Base-by-base conservation (phyloP, 1,139 yeast genomes). In the Lodderomyces pseudojiufengensis region DNA sequence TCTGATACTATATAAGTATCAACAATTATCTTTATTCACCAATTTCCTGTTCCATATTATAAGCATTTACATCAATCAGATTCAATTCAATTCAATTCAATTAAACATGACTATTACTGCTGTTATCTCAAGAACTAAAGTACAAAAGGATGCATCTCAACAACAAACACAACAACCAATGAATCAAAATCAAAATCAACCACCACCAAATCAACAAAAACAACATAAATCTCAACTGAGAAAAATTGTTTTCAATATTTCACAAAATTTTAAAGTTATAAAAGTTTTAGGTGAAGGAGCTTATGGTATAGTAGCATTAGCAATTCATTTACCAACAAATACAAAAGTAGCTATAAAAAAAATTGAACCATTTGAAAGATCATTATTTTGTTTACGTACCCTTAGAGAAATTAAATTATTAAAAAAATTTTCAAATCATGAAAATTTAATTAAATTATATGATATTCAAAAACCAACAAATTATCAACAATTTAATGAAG, bases 221-320 rank as follows among this genome's bases (percentile, higher is more conserved):
- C 33, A 24, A 18, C 24, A 24, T 9, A 23, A n/a, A 25, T 10
- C 11, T 21, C 11, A 24, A 9, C 29, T 26, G 30, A 33, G 84
- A 38, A 76, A 77, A 43, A 76, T 84, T 36, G 75, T 90, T 13
- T 90, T 90, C 65, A 87, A 88, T 53, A 94, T 92, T 18, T 82
- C 94, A 29, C 86, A 85, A 41, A 87, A 85, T 52, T 90, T 90
- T 58, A 87, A 86, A 57, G 79, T 90, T 33, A 68, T 80, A 29
- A 42, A 85, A 49, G 78, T 90, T 12, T 85, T 87, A 10, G 98
- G 98, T 5, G 97, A 90, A 58, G 98, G 98, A n/a, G 98, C 98
- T 1, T 92, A 92, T 53, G 98, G 98, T 4, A 78, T 92, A 11
- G 98, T 92, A 14, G 90, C 97, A 54, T 81, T 95, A 18, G 98